Base-by-base conservation (phyloP, 1,284 basidiomycete genomes). In the Flammula alnicola region DNA sequence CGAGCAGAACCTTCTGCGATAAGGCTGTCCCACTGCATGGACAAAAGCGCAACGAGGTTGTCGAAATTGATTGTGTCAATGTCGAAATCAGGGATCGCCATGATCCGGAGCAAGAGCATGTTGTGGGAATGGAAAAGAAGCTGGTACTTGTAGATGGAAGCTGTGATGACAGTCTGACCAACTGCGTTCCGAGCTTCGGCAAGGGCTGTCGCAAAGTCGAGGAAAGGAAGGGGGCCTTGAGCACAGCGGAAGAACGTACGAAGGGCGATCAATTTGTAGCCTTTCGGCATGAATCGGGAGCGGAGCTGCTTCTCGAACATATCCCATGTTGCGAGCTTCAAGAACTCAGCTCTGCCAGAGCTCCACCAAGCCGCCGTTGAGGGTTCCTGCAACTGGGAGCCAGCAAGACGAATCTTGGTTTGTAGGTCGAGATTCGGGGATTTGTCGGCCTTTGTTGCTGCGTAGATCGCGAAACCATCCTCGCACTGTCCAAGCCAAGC, bases 11-110 rank as follows among this genome's bases (percentile, higher is more conserved):
- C 20, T 11, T 41, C 46, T 5, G 38, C 38, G 26, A 40, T 17
- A 14, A 47, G 36, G n/a, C 37, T 47, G 12, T 47, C 36, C 36
- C 36, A 47, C 23, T 47, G 45, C 45, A 47, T 47, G 11, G 36
- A 4, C 25, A 47, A 40, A 22, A 47, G 38, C n/a, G 45, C 25
- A 14, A 16, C 19, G 16, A 47, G 37, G 16, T 47, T 25, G 29
- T 47, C 45, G 26, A 47, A 31, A 6, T 11, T 22, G 37, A 47
- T 47, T 23, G 25, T 22, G 16, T 39, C 37, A 12, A 47, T 9
- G 27, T 47, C 45, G 19, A 47, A 47, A 9, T 30, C 36, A 7
- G 45, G 38, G 8, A 47, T 40, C 2, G 46, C 37, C 1, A 32
- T 22, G 14, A 41, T 47, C 10, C 36, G 2, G 11, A 26, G 27